These are phyloP conservation scores for Piper longum DNA, from an alignment of 164 flowering plant species.

Conservation along the genomic window DNA sequence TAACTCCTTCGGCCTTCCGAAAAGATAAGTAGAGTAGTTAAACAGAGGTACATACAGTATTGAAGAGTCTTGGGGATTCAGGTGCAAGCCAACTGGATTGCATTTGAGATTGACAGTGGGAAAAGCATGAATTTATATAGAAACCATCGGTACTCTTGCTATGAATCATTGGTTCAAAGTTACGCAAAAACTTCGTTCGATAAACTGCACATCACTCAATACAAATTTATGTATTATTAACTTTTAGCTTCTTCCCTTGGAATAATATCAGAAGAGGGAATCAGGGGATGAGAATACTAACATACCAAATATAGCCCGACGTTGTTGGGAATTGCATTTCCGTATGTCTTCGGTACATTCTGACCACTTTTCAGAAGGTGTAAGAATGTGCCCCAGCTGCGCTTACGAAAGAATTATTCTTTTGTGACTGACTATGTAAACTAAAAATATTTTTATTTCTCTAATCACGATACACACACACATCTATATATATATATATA, in stretches of 20 bases:
- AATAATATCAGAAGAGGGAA: not conserved
- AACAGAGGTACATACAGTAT: no score
- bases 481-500: not conserved
- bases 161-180: conserved; percentile 27
- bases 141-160: conserved; percentile 35
- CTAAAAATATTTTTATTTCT: not conserved
- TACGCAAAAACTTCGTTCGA: conserved; percentile 43
- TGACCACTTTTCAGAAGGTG: not conserved
- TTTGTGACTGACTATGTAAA: no score
- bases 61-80: conserved; percentile 27
- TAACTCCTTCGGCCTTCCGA: no score
- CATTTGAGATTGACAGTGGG: conserved; percentile 80
- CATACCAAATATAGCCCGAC: not conserved
- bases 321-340: conserved; percentile 5
- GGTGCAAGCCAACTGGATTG: conserved; percentile 64
- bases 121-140: conserved; percentile 72
- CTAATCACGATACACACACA: no score
- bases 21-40: no score
- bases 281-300: not conserved
- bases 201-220: conserved; percentile 7
- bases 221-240: not conserved
- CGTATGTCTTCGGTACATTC: conserved; percentile 8
- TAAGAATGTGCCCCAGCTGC: not conserved
- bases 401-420: not conserved
- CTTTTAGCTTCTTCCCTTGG: not conserved